phyloP scores from a whole-genome alignment of 2,329 filamentous ascomycete genomes.

The Cercospora zeae-maydis region DNA sequence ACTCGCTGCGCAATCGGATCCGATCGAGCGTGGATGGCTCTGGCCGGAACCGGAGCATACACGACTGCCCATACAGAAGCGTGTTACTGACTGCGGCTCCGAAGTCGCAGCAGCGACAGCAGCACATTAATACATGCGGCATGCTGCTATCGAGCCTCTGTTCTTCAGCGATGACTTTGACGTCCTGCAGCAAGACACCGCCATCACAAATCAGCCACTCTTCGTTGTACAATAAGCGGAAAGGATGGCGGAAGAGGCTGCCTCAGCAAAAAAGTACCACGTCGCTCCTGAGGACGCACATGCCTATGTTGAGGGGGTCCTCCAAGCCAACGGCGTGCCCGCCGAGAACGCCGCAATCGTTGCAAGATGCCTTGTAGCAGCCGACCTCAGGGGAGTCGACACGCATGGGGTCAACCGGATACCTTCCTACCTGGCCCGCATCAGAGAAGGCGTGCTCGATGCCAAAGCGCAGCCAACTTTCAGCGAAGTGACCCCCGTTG shows the following conservation, averaged over 20 bases:
- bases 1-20: not conserved
- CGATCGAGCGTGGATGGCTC: not conserved
- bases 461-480: constrained; percentile 57
- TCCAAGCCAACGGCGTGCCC: constrained; percentile 60
- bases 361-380: constrained; percentile 66
- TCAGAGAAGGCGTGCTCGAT: constrained; percentile 66
- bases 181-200: not conserved
- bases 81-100: not conserved
- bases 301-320: constrained; percentile 52
- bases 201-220: not conserved
- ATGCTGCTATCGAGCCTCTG: not conserved
- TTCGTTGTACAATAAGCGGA: not conserved
- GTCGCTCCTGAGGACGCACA: constrained; percentile 34
- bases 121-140: not conserved
- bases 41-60: not conserved
- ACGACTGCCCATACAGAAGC: not conserved
- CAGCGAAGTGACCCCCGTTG: constrained; percentile 63
- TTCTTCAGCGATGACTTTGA: not conserved
- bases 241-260: not conserved
- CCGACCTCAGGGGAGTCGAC: constrained; percentile 74
- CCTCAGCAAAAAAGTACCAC: constrained; percentile 16
- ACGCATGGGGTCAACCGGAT: constrained; percentile 76
- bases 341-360: constrained; percentile 58
- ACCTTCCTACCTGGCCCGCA: constrained; percentile 70
- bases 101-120: not conserved